Base-by-base conservation (phyloP, 805 yeast species). In the Hanseniaspora thailandica region DNA sequence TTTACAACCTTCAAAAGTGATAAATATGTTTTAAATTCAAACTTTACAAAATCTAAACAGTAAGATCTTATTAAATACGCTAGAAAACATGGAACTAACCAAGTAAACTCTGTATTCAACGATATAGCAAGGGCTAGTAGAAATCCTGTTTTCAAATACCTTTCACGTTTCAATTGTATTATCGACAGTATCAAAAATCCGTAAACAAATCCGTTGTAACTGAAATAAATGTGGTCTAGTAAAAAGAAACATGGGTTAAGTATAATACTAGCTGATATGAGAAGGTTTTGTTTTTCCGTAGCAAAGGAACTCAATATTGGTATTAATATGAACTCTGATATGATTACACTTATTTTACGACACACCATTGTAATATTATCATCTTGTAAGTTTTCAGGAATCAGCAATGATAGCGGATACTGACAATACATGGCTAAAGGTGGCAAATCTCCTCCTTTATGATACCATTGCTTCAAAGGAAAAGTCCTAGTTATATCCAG, bases 391-490 rank as follows among this genome's bases (percentile, higher is more conserved):
- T 63, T 28, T 1, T 60, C 47, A 0, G 96, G 95, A 1, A 84
- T 90, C 53, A 85, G 73, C 49, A 74, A 81, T 0, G 95, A 74
- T 46, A 93, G 64, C 2, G 74, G 20, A 85, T 88, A 87, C 66
- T 93, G 98, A 60, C 93, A 90, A 67, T 87, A 89, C 0, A 98
- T 98, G 67, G 93, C 93, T 61, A 88, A 86, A 0, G 99, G 99
- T 10, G 99, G 98, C 68, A 90, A 93, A 66, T 93, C 98, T 39
- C 93, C 70, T 0, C 97, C 93, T 97, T 93, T 96, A 40, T 73
- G 64, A 64, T 93, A 93, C 99, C 99, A 93, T 52, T 83, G 65
- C 15, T 69, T 68, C 17, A 89, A 47, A 0, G 97, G 97, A 19
- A 89, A 67, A 5, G 74, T 74, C 60, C 80, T 69, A 0, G 97